phyloP scores from a whole-genome alignment of 78 protist species.

The Dictyostelium intermedium region DNA sequence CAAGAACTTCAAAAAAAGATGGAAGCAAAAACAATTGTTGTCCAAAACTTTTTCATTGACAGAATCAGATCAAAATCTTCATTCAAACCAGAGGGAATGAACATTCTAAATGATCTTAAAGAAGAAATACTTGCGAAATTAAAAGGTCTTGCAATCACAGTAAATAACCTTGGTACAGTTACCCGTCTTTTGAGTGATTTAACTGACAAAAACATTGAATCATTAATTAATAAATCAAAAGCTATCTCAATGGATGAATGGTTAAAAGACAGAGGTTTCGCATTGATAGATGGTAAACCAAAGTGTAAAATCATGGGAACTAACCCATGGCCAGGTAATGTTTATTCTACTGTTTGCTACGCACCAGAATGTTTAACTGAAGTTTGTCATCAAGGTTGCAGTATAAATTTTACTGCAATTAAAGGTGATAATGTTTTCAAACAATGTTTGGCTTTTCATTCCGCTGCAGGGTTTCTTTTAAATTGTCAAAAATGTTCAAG shows the following conservation, averaged over 20 bases:
- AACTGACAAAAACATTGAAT: background rate
- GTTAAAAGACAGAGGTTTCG: background rate
- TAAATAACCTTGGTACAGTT: background rate
- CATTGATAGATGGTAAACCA: background rate
- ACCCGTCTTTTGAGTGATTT: background rate
- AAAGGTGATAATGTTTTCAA: background rate
- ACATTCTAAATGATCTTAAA: background rate
- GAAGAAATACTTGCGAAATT: background rate
- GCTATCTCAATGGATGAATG: background rate
- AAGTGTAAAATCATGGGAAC: background rate
- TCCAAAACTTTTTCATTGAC: background rate
- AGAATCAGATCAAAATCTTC: background rate
- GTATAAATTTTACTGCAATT: background rate
- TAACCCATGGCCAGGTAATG: background rate
- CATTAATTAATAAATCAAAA: background rate
- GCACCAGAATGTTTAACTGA: background rate
- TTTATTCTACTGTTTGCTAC: background rate
- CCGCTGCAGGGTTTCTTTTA: no score
- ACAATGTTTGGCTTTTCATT: background rate
- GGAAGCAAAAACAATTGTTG: background rate
- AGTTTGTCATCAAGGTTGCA: background rate
- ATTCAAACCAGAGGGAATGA: constrained; percentile 28
- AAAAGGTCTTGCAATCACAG: background rate
- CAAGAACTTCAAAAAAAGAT: constrained; percentile 1
- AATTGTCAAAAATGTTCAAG: background rate